Conservation (phyloP, 2,329 filamentous ascomycete genomes). For the Aureobasidium sp. region DNA sequence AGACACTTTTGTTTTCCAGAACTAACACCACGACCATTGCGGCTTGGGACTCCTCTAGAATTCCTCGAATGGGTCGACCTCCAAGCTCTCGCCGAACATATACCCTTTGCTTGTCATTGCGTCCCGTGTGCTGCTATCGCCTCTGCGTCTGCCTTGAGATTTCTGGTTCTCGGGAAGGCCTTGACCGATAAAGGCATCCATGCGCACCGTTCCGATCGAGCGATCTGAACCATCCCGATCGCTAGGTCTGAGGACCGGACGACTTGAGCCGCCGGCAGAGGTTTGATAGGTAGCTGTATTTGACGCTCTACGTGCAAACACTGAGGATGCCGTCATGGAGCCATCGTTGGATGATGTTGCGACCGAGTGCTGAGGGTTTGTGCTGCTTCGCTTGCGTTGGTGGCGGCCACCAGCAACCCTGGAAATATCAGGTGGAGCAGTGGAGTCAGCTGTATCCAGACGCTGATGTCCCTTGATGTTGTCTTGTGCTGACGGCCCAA, state of each 20-base stretch:
- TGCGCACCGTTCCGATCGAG: conserved; percentile 72
- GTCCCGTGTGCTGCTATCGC: neutral
- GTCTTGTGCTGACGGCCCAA: conserved; percentile 21
- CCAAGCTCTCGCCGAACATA: conserved; percentile 4
- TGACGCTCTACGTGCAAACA: conserved; percentile 4
- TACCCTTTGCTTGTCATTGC: neutral
- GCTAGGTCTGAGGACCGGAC: conserved; percentile 34
- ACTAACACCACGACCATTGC: neutral
- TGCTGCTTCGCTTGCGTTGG: conserved; percentile 82
- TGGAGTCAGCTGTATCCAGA: conserved; percentile 47
- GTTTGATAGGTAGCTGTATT: conserved; percentile 31
- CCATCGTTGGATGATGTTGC: conserved; percentile 43
- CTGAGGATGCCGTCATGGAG: neutral
- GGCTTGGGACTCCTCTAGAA: conserved; percentile 11
- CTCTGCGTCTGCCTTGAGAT: neutral
- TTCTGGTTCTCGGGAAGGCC: neutral
- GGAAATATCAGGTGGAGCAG: conserved; percentile 65
- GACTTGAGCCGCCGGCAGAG: conserved; percentile 70
- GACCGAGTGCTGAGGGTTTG: conserved; percentile 62
- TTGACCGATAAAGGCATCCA: conserved; percentile 70
- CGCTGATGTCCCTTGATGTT: conserved; percentile 18
- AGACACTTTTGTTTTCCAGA: neutral
- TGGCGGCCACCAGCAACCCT: conserved; percentile 59
- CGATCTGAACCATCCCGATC: conserved; percentile 21
- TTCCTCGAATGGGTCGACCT: conserved; percentile 10